Evolutionary conservation across 1,139 yeast species (phyloP).

Genomic region (Candida sp.): DNA sequence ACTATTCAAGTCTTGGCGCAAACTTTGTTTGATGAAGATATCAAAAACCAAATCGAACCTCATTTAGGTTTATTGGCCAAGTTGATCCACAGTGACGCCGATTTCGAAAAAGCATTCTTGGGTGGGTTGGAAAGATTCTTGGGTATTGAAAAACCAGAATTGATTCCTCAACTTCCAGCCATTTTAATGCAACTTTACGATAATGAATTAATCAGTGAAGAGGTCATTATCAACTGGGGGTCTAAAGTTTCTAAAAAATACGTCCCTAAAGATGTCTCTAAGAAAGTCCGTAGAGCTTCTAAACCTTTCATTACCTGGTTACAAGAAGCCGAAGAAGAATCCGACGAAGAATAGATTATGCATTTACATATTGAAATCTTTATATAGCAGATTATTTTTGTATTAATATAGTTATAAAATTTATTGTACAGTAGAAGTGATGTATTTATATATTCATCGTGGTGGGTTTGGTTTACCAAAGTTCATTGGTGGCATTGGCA

Average conservation of each 20-base stretch:
- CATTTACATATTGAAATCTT: background rate
- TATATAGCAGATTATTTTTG: background rate
- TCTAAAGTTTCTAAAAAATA: constrained; percentile 90
- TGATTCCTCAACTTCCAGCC: constrained; percentile 74
- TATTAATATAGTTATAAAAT: background rate
- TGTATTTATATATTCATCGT: background rate
- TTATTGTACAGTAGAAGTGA: constrained; percentile 1
- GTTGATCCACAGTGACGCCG: constrained; percentile 59
- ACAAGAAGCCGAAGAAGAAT: constrained; percentile 78
- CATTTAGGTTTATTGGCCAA: constrained; percentile 84
- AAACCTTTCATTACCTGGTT: constrained; percentile 95
- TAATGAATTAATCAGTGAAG: constrained; percentile 81
- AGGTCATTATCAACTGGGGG: constrained; percentile 80
- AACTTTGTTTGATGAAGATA: constrained; percentile 77
- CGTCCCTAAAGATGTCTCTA: constrained; percentile 87
- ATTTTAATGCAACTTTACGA: constrained; percentile 80
- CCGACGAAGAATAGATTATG: constrained; percentile 46
- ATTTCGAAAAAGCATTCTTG: constrained; percentile 80
- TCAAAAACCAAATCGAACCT: constrained; percentile 65
- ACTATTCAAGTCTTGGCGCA: constrained; percentile 93
- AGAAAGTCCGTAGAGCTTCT: constrained; percentile 95
- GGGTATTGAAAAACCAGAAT: constrained; percentile 78
- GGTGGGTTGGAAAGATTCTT: constrained; percentile 96
- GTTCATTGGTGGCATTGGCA: constrained; percentile 16
- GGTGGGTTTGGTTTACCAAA: constrained; percentile 6